Percentiles rank a stretch among this genome's conserved stretches.
These are phyloP conservation scores for Leucocoprinus sp. DNA, from an alignment of 768 basidiomycete genomes.

Conservation along the genomic window DNA sequence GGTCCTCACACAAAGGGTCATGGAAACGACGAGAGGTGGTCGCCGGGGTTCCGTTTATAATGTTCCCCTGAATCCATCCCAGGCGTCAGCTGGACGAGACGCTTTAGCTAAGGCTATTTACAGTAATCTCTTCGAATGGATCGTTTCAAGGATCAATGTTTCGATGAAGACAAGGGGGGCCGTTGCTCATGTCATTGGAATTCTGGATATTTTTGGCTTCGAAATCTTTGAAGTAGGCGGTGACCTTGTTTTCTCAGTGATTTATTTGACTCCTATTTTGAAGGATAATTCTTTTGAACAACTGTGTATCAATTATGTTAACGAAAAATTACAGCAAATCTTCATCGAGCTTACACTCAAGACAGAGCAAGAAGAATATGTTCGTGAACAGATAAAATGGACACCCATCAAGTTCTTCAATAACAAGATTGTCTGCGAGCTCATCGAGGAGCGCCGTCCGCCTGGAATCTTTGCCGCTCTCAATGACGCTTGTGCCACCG, in stretches of 20 bases:
- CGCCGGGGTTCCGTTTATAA: slow-evolving; percentile 95
- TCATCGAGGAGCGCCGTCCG: slow-evolving; percentile 93
- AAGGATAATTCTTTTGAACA: slow-evolving; percentile 96
- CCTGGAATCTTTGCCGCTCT: slow-evolving; percentile 97
- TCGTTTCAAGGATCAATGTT: slow-evolving; percentile 89
- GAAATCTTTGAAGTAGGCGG: slow-evolving; percentile 85
- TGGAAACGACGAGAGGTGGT: slow-evolving; percentile 93
- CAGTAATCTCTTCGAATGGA: slow-evolving; percentile 99
- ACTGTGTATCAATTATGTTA: slow-evolving; percentile 99
- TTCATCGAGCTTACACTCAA: slow-evolving; percentile 99
- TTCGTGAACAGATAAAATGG: slow-evolving; percentile 98
- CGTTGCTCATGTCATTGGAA: slow-evolving; percentile 81
- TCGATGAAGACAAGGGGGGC: slow-evolving; percentile 87
- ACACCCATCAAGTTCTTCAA: slow-evolving; percentile 99
- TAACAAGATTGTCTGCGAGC: slow-evolving; percentile 95
- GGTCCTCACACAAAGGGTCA: slow-evolving; percentile 71
- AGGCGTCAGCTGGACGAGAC: slow-evolving; percentile 83
- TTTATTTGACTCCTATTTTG: slow-evolving; percentile 1
- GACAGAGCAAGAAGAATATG: slow-evolving; percentile 99
- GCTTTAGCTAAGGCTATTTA: slow-evolving; percentile 95
- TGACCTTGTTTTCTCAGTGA: not conserved
- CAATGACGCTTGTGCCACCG: slow-evolving; percentile 98
- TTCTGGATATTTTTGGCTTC: slow-evolving; percentile 98
- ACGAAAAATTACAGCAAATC: slow-evolving; percentile 98
- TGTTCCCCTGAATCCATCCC: slow-evolving; percentile 88